Evolutionary conservation across 768 basidiomycete genomes (phyloP).

Genomic region (Tricholoma sp.): DNA sequence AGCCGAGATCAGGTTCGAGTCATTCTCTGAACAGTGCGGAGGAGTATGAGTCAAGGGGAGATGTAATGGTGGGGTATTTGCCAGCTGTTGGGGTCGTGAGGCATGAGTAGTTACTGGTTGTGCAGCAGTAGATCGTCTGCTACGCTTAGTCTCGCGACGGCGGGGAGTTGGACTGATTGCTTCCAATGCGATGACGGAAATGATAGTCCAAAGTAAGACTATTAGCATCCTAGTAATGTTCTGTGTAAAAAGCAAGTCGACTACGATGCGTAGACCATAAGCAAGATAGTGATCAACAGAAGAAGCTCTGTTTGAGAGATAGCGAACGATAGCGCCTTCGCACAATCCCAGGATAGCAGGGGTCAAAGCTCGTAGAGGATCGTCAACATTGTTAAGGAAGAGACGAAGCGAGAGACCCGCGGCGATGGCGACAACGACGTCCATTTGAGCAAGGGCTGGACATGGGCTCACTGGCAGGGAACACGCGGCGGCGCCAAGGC

Average conservation of each 20-base stretch:
- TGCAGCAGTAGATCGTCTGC: slow-evolving; percentile 23
- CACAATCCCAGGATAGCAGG: slow-evolving; percentile 48
- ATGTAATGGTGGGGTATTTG: slow-evolving; percentile 1
- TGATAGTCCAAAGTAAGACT: slow-evolving; percentile 32
- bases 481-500: no score
- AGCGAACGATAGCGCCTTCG: slow-evolving; percentile 56
- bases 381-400: slow-evolving; percentile 23
- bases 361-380: slow-evolving; percentile 21
- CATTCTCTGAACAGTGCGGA: slow-evolving; percentile 15
- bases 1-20: slow-evolving; percentile 1
- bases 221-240: slow-evolving; percentile 26
- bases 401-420: slow-evolving; percentile 39
- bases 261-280: slow-evolving; percentile 35
- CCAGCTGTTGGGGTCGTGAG: slow-evolving; percentile 11
- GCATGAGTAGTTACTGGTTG: slow-evolving; percentile 25
- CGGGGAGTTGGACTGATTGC: slow-evolving; percentile 22
- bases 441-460: slow-evolving; percentile 26
- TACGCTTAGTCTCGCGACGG: slow-evolving; percentile 22
- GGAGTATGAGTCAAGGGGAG: slow-evolving; percentile 6
- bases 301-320: slow-evolving; percentile 23
- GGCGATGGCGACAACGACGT: slow-evolving; percentile 34
- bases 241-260: slow-evolving; percentile 37
- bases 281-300: slow-evolving; percentile 36
- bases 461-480: no score
- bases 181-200: slow-evolving; percentile 31